These are phyloP conservation scores for Thalia dealbata DNA, from an alignment of 176 grass and related monocot species.

Conservation along the genomic window DNA sequence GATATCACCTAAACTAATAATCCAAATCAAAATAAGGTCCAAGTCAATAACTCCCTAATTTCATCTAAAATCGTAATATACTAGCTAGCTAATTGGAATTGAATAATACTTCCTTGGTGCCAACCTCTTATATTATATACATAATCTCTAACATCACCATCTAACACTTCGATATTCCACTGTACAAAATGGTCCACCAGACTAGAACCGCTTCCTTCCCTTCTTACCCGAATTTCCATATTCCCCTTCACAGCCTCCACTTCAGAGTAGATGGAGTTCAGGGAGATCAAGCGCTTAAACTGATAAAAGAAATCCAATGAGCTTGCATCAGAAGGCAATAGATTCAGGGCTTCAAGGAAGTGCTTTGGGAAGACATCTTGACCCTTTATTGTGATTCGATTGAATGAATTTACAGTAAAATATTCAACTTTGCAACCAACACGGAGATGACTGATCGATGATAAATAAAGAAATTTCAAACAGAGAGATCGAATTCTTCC, in stretches of 20 bases:
- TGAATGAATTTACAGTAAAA: neutral
- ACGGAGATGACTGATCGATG: neutral
- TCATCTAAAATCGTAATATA: too few species aligned
- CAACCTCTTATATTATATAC: too few species aligned
- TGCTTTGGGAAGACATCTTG: conserved; percentile 74
- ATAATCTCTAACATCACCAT: too few species aligned
- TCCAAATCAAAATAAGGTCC: too few species aligned
- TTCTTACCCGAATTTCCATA: conserved; percentile 51
- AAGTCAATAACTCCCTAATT: too few species aligned
- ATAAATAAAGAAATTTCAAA: too few species aligned
- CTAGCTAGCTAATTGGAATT: too few species aligned
- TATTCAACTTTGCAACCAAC: neutral
- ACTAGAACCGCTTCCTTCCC: conserved; percentile 50
- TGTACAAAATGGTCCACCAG: conserved; percentile 83
- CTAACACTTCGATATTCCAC: conserved; percentile 82
- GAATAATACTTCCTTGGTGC: too few species aligned
- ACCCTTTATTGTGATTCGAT: neutral
- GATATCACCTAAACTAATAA: too few species aligned
- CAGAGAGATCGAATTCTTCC: too few species aligned
- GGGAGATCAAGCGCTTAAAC: conserved; percentile 55
- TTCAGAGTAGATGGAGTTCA: conserved; percentile 75
- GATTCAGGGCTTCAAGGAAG: conserved; percentile 46
- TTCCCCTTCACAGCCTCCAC: conserved; percentile 56
- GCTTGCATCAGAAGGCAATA: conserved; percentile 22
- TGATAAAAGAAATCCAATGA: conserved; percentile 43